Conservation (phyloP, 257 asterid genomes). For the Plantago major region DNA sequence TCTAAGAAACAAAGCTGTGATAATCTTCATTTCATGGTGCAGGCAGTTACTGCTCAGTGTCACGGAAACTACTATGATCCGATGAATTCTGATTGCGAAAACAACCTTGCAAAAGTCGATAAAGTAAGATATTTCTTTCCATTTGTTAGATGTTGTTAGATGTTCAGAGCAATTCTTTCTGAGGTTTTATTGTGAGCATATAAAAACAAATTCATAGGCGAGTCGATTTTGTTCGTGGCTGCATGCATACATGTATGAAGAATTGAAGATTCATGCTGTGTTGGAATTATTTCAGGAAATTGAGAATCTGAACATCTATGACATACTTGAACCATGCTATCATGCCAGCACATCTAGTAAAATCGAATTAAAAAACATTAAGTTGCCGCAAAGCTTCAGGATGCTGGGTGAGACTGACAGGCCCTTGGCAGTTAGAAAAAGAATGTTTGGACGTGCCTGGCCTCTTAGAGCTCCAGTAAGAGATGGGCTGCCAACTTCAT, state of each 20-base stretch:
- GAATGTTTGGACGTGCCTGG: conserved; percentile 98
- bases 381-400: conserved; percentile 79
- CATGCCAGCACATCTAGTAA: conserved; percentile 40
- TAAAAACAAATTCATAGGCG: not conserved
- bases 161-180: not conserved
- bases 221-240: no score
- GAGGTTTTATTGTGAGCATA: no score
- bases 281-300: conserved; percentile 44
- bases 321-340: conserved; percentile 93
- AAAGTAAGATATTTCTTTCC: conserved; percentile 35
- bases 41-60: conserved; percentile 61
- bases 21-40: conserved; percentile 27
- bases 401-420: conserved; percentile 87
- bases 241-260: not conserved
- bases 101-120: conserved; percentile 48
- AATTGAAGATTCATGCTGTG: not conserved
- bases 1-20: conserved; percentile 12
- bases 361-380: conserved; percentile 28
- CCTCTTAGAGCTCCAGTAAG: conserved; percentile 86
- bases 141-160: not conserved
- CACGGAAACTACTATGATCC: conserved; percentile 62
- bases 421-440: conserved; percentile 69
- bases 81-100: conserved; percentile 39
- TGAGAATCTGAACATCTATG: conserved; percentile 55
- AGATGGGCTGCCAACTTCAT: conserved; percentile 73